Evolutionary conservation across 1,284 basidiomycete genomes (phyloP), one percentile per base, ranked within the genome.

Genomic region (Testicularia cyperi): DNA sequence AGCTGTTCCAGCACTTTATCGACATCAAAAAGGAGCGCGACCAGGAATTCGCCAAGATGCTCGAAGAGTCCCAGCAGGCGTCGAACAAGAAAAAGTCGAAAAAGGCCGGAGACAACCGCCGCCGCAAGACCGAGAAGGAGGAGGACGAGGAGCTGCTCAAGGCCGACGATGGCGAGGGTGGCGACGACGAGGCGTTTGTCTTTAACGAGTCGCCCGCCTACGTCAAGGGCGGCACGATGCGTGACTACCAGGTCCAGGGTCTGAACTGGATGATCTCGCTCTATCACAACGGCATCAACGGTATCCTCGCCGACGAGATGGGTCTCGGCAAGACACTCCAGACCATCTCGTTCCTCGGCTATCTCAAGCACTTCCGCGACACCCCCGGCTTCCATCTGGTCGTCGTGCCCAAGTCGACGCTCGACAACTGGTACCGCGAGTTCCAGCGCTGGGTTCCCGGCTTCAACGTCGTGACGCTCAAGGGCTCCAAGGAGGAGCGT

Each of bases 281-380:
- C 32, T 55, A 58, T 36, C 60, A 57, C 42, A 64, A 71, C 53
- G 74, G 71, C 30, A 77, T 74, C 69, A 70, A 49, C 29, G 49
- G 53, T 34, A 47, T 44, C 5, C 73, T 77, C 8, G 75, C 75
- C 10, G 75, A 77, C 41, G 75, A 77, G 41, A 77, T 92, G 90
- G 94, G 94, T 79, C 85, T 98, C 24, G 94, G 95, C 26, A 98
- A 98, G 82, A 98, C 94, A 0, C 81, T 97, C 0, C 94, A 99
- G 80, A 98, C 92, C 0, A 95, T 98, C 68, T 88, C 94, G 0
- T 99, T 98, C 83, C 84, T 99, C 21, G 85, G 91, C 1, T 98
- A 95, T 77, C 86, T 98, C 57, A 89, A 88, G 72, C 87, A 92
- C 77, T 86, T 91, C 78, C 83, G 83, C 25, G 82, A 84, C 58